A percentile compares a stretch with the other conserved stretches of the same genome.
Conservation (phyloP, 2,329 filamentous ascomycete genomes). For the Tolypocladium ovalisporum region DNA sequence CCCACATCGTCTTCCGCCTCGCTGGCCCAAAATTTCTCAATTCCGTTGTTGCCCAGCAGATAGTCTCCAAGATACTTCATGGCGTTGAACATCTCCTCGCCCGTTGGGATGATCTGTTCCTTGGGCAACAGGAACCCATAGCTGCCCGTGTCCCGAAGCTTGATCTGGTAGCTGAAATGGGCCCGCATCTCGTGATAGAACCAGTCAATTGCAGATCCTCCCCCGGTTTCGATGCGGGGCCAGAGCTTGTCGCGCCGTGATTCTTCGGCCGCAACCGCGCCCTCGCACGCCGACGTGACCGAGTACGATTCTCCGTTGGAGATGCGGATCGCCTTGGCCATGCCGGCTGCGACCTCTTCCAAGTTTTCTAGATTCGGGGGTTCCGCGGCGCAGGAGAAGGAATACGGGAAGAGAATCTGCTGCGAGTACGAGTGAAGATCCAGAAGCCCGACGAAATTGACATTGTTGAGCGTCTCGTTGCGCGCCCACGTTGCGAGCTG, state of each 20-base stretch:
- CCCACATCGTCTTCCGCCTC: constrained; percentile 11
- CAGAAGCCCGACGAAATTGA: constrained; percentile 71
- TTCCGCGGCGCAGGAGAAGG: constrained; percentile 65
- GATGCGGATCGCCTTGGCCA: constrained; percentile 82
- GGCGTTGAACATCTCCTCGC: constrained; percentile 76
- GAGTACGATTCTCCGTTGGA: constrained; percentile 65
- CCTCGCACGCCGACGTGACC: constrained; percentile 78
- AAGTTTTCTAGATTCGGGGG: constrained; percentile 87
- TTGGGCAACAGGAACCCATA: constrained; percentile 88
- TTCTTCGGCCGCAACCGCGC: constrained; percentile 40
- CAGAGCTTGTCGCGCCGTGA: constrained; percentile 9
- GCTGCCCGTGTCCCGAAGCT: constrained; percentile 82
- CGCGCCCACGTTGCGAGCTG: constrained; percentile 71
- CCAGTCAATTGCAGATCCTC: constrained; percentile 85
- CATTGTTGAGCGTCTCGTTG: constrained; percentile 64
- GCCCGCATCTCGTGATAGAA: constrained; percentile 83
- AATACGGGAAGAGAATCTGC: constrained; percentile 86
- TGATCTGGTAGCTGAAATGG: constrained; percentile 85
- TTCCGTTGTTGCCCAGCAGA: constrained; percentile 58
- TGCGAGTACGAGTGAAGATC: constrained; percentile 95
- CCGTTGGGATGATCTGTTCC: constrained; percentile 79
- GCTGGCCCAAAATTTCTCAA: constrained; percentile 31
- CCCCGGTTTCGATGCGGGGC: constrained; percentile 57
- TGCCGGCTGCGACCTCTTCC: constrained; percentile 76
- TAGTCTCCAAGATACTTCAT: constrained; percentile 78